These are phyloP conservation scores for Cordyceps tenuipes DNA, from an alignment of 2,329 filamentous ascomycete species.

Conservation along the genomic window DNA sequence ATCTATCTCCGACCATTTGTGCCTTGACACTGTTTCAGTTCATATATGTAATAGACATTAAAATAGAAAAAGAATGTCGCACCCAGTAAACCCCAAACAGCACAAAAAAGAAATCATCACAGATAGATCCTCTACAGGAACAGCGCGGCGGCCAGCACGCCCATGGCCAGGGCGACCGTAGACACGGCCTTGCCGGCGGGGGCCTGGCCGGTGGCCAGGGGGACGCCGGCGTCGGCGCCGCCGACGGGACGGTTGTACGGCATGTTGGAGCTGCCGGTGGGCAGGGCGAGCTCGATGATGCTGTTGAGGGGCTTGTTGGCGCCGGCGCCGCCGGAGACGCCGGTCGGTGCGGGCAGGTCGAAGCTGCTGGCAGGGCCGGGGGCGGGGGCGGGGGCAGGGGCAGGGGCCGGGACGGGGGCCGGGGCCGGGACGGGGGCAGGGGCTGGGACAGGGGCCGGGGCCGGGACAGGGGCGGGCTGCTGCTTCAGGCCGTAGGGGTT, in stretches of 20 bases:
- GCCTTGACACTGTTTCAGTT: background rate
- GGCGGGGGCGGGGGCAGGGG: background rate
- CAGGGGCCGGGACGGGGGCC: too few relatives aligned
- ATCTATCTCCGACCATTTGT: background rate
- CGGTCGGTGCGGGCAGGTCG: background rate
- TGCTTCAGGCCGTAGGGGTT: too few relatives aligned
- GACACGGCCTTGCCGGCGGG: background rate
- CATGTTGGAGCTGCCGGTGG: background rate
- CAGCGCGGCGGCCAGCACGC: background rate
- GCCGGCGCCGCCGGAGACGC: background rate
- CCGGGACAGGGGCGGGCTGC: too few relatives aligned
- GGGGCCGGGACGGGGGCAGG: too few relatives aligned
- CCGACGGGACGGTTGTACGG: background rate
- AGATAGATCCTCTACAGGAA: background rate
- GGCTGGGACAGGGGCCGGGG: too few relatives aligned
- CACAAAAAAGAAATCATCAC: too few relatives aligned
- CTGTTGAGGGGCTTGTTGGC: too few relatives aligned
- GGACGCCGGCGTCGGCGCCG: background rate
- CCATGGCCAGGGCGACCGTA: background rate
- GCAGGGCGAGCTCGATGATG: too few relatives aligned
- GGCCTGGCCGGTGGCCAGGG: background rate
- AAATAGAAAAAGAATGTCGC: slow-evolving; percentile 23
- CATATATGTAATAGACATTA: too few relatives aligned
- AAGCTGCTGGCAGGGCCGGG: background rate
- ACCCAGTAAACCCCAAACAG: background rate